These are phyloP conservation scores for Gossypium sturtianum DNA, from an alignment of 345 rosid genomes.

Conservation along the genomic window DNA sequence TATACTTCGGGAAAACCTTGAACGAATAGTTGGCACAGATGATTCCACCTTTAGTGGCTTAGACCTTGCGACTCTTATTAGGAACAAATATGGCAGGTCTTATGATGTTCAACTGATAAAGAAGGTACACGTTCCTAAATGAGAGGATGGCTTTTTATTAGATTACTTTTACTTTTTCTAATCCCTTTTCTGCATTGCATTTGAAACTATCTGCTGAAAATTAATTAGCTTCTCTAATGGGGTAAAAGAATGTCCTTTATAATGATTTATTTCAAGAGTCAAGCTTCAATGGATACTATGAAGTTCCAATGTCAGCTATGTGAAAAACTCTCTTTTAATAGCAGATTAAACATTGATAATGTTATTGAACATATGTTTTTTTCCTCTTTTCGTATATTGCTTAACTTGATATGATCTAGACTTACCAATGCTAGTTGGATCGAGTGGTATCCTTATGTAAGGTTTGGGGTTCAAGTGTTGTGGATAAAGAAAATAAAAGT, in stretches of 20 bases:
- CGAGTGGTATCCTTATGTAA: no score
- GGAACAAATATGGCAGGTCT: constrained; percentile 90
- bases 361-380: not conserved
- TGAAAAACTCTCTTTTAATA: not conserved
- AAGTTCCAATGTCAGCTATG: not conserved
- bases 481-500: no score
- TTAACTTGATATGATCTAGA: not conserved
- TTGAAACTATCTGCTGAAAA: not conserved
- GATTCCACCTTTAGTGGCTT: constrained; percentile 84
- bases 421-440: no score
- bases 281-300: not conserved
- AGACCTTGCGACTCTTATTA: constrained; percentile 91
- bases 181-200: not conserved
- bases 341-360: not conserved
- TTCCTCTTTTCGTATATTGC: not conserved
- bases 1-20: constrained; percentile 66
- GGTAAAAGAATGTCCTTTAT: not conserved
- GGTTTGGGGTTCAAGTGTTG: no score
- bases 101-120: constrained; percentile 91
- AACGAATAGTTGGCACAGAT: constrained; percentile 80
- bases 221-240: not conserved
- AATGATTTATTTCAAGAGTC: not conserved
- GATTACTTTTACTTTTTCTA: not conserved
- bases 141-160: not conserved
- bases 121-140: constrained; percentile 48